These are phyloP conservation scores for Boletus rufocinnamomeus DNA, from an alignment of 768 basidiomycete species.

Conservation along the genomic window DNA sequence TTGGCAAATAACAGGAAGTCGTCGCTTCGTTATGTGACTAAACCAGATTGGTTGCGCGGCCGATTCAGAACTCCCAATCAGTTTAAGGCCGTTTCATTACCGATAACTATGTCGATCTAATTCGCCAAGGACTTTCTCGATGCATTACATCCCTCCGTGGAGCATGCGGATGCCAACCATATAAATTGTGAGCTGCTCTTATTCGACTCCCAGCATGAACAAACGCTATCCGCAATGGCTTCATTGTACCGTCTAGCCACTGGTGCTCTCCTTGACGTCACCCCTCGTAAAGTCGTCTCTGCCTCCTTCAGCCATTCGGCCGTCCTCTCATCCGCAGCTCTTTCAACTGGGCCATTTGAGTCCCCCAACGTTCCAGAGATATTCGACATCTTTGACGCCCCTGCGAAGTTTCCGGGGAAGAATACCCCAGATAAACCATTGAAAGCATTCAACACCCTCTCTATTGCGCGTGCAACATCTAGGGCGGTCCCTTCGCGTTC, in stretches of 20 bases:
- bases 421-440: constrained; percentile 28
- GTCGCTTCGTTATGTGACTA: background rate
- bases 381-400: constrained; percentile 56
- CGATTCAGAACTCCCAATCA: background rate
- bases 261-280: constrained; percentile 5
- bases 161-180: background rate
- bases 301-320: constrained; percentile 20
- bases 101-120: constrained; percentile 12
- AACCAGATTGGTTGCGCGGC: background rate
- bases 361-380: constrained; percentile 35
- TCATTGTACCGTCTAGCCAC: constrained; percentile 10
- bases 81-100: constrained; percentile 27
- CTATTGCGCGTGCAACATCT: constrained; percentile 8
- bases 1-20: constrained; percentile 9
- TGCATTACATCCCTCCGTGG: background rate
- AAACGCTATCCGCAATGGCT: constrained; percentile 16
- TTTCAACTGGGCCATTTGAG: constrained; percentile 3
- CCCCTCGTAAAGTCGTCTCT: constrained; percentile 14
- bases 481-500: constrained; percentile 10
- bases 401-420: constrained; percentile 41
- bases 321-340: constrained; percentile 7
- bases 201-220: background rate
- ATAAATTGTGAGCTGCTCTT: constrained; percentile 20
- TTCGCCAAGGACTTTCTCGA: constrained; percentile 3
- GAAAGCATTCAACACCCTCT: constrained; percentile 3